Evolutionary conservation across 2,329 filamentous ascomycete genomes (phyloP).

Genomic region (Nemania diffusa): DNA sequence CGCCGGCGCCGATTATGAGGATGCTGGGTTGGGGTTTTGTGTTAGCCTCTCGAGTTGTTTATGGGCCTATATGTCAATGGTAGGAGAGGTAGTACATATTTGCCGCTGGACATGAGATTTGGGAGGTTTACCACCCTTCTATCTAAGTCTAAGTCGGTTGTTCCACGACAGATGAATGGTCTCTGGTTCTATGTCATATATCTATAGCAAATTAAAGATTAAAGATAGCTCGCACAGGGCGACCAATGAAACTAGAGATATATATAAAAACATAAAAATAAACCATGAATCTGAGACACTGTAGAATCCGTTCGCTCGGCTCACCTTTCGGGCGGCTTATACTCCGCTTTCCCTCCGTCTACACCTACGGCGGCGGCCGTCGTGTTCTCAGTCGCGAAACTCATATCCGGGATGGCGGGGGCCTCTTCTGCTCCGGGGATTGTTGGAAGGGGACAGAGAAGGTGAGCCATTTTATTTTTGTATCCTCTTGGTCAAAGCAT

Average conservation of each 20-base stretch:
- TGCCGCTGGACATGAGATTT: too few relatives aligned
- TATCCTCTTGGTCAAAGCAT: constrained; percentile 2
- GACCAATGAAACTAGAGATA: background rate
- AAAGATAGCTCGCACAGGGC: too few relatives aligned
- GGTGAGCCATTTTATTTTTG: constrained; percentile 20
- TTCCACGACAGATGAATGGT: too few relatives aligned
- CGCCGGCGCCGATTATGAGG: constrained; percentile 71
- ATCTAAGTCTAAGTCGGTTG: too few relatives aligned
- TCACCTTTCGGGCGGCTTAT: constrained; percentile 30
- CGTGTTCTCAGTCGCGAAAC: background rate
- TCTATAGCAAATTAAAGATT: too few relatives aligned
- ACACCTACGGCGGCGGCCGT: background rate
- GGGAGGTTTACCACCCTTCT: too few relatives aligned
- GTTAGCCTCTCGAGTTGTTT: background rate
- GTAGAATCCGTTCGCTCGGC: background rate
- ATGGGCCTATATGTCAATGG: too few relatives aligned
- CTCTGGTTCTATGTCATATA: too few relatives aligned
- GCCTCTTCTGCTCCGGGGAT: constrained; percentile 22
- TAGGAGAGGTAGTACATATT: background rate
- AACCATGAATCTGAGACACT: background rate
- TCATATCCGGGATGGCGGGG: constrained; percentile 20
- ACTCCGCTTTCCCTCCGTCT: background rate
- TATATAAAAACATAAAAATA: too few relatives aligned
- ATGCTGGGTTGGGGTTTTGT: constrained; percentile 51
- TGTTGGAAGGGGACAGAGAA: constrained; percentile 21